Evolutionary conservation across 2,329 filamentous ascomycete species (phyloP).

Genomic region (Penicillium sp.): DNA sequence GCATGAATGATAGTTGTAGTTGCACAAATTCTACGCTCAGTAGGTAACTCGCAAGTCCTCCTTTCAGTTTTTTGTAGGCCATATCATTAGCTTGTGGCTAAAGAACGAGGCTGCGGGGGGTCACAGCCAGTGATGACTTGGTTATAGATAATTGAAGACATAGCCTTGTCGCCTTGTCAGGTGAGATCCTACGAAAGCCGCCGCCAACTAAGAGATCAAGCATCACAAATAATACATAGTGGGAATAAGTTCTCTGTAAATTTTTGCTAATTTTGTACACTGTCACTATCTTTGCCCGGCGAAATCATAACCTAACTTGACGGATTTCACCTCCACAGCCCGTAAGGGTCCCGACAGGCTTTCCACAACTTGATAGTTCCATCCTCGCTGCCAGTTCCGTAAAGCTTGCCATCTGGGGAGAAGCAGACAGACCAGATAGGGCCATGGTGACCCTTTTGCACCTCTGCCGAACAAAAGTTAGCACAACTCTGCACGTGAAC

Average conservation of each 20-base stretch:
- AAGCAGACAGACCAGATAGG: conserved; percentile 96
- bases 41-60: background rate
- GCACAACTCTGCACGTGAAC: background rate
- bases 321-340: conserved; percentile 56
- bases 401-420: conserved; percentile 91
- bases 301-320: too few relatives aligned
- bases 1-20: background rate
- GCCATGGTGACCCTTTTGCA: conserved; percentile 94
- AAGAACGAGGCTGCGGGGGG: background rate
- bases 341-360: conserved; percentile 61
- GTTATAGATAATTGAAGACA: background rate
- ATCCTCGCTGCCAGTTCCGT: conserved; percentile 94
- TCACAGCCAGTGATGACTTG: background rate
- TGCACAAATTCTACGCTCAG: background rate
- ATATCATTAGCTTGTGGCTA: background rate
- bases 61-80: background rate
- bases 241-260: background rate
- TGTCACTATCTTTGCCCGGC: conserved; percentile 3
- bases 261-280: conserved; percentile 1
- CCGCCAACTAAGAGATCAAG: background rate
- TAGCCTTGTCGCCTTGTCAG: background rate
- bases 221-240: background rate
- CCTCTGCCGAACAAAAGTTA: conserved; percentile 53
- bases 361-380: conserved; percentile 94
- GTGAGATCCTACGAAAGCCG: background rate